Evolutionary conservation across 169 alveolate species (phyloP), one percentile per base, ranked within the genome.

Genomic region (Plasmodium gallinaceum): DNA sequence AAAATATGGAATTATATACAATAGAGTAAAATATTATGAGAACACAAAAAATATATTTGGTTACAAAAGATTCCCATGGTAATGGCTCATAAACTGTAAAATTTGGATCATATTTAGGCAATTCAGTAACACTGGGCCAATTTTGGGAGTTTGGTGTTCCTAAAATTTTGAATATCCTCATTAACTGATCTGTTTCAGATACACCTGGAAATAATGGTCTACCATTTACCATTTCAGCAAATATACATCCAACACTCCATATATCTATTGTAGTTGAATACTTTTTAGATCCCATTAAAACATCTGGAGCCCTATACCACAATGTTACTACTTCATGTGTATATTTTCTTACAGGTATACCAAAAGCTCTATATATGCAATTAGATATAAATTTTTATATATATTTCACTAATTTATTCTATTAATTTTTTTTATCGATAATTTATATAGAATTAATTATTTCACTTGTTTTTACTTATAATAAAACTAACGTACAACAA

Each of bases 221-320:
- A 32, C 99, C 99, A 71, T 97, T 98, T 37, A 98, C 98, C 99
- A 98, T 97, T 92, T 99, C 99, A 26, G 98, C 98, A 76, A 98
- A 96, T 43, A 99, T 98, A 88, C 99, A 98, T 43, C 99, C 99
- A 18, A 98, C 97, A 65, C 99, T 96, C 99, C 99, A 99, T 46
- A 99, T 98, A 92, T 99, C 99, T 24, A 99, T 99, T 24, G 99
- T 99, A 10, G 99, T 98, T 26, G 99, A 98, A 93, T 99, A 99
- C 76, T 98, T 97, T 74, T 98, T 97, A 54, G 98, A 95, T 0
- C 99, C 99, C 97, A 99, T 96, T 61, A 99, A 96, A 26, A 99
- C 99, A 92, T 99, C 99, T n/a, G 99, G 99, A 8, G 99, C 99
- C 64, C 99, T 88, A 93, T 99, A 99, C 99, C 99, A 99, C 66